A percentile compares a stretch with the other conserved stretches of the same genome.
Conservation (phyloP, 352 stramenopile species). For the Elongisporangium undulatum region DNA sequence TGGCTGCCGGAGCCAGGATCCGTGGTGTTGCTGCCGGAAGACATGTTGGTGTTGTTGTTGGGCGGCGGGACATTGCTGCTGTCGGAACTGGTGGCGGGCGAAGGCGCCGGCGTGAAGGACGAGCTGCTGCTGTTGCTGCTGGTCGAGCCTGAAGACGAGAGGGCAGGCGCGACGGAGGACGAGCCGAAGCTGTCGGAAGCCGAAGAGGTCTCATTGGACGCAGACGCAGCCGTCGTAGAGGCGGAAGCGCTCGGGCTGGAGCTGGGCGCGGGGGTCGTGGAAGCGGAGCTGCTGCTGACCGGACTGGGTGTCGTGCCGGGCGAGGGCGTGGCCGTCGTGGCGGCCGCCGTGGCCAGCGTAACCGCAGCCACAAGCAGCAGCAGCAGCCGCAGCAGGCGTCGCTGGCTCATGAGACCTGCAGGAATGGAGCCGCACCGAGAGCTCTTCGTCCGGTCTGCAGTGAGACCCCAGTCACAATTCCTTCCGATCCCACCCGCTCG, state of each 20-base stretch:
- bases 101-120: not conserved
- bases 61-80: not conserved
- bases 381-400: not conserved
- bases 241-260: not conserved
- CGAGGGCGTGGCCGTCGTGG: not conserved
- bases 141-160: too few species aligned
- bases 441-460: too few species aligned
- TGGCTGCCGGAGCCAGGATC: not conserved
- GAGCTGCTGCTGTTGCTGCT: not conserved
- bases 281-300: not conserved
- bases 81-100: not conserved
- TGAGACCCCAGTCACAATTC: too few species aligned
- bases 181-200: not conserved
- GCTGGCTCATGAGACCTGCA: not conserved
- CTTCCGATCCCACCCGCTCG: too few species aligned
- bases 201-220: not conserved
- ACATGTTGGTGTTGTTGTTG: not conserved
- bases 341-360: not conserved
- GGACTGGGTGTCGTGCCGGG: not conserved
- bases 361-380: not conserved
- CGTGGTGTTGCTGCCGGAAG: not conserved
- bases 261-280: not conserved
- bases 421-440: not conserved
- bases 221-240: not conserved
- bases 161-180: not conserved